Evolutionary conservation across 257 asterid genomes (phyloP).

Genomic region (Primulina huaijiensis): DNA sequence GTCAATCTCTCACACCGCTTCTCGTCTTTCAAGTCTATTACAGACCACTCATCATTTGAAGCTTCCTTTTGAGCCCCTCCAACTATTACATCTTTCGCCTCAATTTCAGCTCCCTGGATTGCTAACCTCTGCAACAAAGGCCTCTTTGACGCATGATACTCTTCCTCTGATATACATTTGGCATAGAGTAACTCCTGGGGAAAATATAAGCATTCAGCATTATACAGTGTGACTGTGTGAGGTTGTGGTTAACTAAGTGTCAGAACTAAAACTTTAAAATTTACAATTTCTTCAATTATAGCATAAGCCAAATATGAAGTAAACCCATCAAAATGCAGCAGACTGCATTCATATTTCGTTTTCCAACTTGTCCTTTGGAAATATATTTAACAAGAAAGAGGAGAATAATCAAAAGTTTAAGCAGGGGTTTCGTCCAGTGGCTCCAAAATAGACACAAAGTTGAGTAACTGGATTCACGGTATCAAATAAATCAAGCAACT

Average conservation of each 20-base stretch:
- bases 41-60: constrained; percentile 67
- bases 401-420: too few relatives aligned
- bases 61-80: constrained; percentile 37
- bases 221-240: not conserved
- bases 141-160: constrained; percentile 78
- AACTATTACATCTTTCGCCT: constrained; percentile 64
- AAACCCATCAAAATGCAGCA: not conserved
- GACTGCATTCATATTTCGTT: too few relatives aligned
- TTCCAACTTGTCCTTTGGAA: too few relatives aligned
- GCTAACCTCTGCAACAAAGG: constrained; percentile 85
- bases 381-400: too few relatives aligned
- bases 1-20: constrained; percentile 26
- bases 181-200: constrained; percentile 69
- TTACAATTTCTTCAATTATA: not conserved
- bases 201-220: not conserved
- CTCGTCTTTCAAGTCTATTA: constrained; percentile 59
- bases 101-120: constrained; percentile 89
- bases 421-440: too few relatives aligned
- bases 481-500: too few relatives aligned
- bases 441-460: too few relatives aligned
- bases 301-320: not conserved
- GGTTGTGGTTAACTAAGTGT: not conserved
- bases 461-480: too few relatives aligned
- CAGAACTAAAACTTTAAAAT: too few relatives aligned
- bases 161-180: constrained; percentile 84